Evolutionary conservation across 345 rosid species (phyloP).

Genomic region (Microcos paniculata): DNA sequence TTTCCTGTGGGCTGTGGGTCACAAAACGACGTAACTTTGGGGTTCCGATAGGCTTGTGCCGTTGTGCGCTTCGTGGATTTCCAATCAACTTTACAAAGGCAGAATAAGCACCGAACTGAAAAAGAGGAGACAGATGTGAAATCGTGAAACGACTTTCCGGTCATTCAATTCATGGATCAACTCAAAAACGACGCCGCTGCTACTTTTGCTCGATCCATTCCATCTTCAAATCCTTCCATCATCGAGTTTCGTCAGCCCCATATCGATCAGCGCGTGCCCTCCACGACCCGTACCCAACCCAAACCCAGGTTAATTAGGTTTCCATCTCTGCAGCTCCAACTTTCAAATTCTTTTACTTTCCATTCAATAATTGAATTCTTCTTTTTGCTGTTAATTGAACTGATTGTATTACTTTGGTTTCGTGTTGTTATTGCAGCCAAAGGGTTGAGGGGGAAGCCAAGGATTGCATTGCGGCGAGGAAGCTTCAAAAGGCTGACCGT

Average conservation of each 20-base stretch:
- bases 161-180: slow-evolving; percentile 13
- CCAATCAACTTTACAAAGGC: background rate
- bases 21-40: slow-evolving; percentile 1
- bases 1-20: too few species aligned
- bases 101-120: background rate
- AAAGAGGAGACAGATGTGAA: background rate
- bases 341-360: background rate
- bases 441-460: slow-evolving; percentile 38
- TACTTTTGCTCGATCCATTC: slow-evolving; percentile 21
- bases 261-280: slow-evolving; percentile 20
- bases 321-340: too few species aligned
- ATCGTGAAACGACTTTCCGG: background rate
- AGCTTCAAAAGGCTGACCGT: slow-evolving; percentile 83
- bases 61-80: background rate
- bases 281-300: slow-evolving; percentile 20
- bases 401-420: background rate
- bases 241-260: slow-evolving; percentile 33
- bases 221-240: slow-evolving; percentile 20
- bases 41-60: background rate
- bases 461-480: slow-evolving; percentile 52
- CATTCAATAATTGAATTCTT: background rate
- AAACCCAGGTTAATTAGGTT: slow-evolving; percentile 22
- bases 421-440: slow-evolving; percentile 30
- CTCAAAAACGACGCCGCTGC: slow-evolving; percentile 16
- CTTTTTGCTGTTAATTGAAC: background rate